Conservation (phyloP, 108 stramenopile genomes). For the Skeletonema potamos region DNA sequence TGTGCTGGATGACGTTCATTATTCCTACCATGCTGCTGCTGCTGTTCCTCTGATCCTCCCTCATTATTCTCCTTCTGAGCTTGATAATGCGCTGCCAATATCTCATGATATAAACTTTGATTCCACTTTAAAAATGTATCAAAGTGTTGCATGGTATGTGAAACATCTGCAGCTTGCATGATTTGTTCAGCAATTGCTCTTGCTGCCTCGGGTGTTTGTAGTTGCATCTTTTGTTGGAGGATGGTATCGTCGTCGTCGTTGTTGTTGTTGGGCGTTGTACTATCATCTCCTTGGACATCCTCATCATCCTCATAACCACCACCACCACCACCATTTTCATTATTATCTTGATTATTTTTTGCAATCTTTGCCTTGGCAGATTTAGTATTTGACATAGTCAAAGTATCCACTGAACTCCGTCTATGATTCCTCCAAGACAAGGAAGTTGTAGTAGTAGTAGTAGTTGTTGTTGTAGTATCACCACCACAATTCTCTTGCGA, state of each 20-base stretch:
- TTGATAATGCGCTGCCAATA: slow-evolving; percentile 12
- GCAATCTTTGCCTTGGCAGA: background rate
- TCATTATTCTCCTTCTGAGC: background rate
- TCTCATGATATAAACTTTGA: slow-evolving; percentile 47
- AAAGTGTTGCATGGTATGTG: slow-evolving; percentile 57
- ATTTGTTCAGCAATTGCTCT: slow-evolving; percentile 37
- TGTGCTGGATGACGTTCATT: slow-evolving; percentile 17
- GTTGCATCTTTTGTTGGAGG: background rate
- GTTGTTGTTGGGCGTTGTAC: background rate
- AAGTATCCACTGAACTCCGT: background rate
- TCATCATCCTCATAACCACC: background rate
- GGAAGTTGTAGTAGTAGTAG: no score
- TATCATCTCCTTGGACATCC: background rate
- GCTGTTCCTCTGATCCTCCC: background rate
- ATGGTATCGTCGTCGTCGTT: background rate
- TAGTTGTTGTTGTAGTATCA: no score
- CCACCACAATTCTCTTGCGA: background rate
- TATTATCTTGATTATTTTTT: background rate
- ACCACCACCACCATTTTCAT: background rate
- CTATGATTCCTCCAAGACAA: slow-evolving; percentile 7
- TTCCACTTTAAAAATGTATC: slow-evolving; percentile 55
- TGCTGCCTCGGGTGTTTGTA: slow-evolving; percentile 2
- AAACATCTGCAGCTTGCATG: slow-evolving; percentile 48
- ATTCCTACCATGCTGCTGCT: background rate
- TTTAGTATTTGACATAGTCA: background rate